phyloP scores from a whole-genome alignment of 352 stramenopile species.

The Pythium plurisporium region DNA sequence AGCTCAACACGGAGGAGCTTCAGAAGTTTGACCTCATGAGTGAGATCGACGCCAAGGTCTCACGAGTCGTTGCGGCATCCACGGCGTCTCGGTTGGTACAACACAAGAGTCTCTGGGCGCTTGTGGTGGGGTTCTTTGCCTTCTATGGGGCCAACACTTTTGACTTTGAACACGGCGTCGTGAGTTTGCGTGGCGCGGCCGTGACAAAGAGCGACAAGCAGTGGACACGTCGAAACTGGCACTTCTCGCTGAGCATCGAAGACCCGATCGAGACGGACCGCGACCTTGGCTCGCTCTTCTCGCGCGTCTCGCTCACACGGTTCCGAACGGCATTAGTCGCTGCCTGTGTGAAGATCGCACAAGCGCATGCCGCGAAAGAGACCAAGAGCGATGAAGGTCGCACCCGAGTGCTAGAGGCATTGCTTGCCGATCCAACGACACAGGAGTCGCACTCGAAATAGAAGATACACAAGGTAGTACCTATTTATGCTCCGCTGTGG shows the following conservation, averaged over 20 bases:
- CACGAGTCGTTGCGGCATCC: neutral
- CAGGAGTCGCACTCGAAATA: neutral
- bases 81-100: no score
- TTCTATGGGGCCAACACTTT: constrained; percentile 71
- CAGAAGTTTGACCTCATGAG: neutral
- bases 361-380: neutral
- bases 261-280: constrained; percentile 68
- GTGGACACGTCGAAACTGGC: constrained; percentile 42
- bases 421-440: neutral
- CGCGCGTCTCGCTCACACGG: constrained; percentile 41
- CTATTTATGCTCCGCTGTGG: no score
- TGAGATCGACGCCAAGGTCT: constrained; percentile 3
- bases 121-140: constrained; percentile 61
- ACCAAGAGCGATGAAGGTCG: neutral
- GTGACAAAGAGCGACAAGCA: constrained; percentile 41
- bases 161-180: constrained; percentile 56
- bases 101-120: constrained; percentile 14
- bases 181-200: constrained; percentile 41
- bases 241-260: constrained; percentile 56
- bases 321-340: constrained; percentile 47
- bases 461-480: no score
- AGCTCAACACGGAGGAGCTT: constrained; percentile 1
- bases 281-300: constrained; percentile 69
- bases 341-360: constrained; percentile 3
- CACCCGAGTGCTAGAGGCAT: neutral